Evolutionary conservation across 2,329 filamentous ascomycete species (phyloP), one percentile per base, ranked within the genome.

Genomic region (Penicillium sp.): DNA sequence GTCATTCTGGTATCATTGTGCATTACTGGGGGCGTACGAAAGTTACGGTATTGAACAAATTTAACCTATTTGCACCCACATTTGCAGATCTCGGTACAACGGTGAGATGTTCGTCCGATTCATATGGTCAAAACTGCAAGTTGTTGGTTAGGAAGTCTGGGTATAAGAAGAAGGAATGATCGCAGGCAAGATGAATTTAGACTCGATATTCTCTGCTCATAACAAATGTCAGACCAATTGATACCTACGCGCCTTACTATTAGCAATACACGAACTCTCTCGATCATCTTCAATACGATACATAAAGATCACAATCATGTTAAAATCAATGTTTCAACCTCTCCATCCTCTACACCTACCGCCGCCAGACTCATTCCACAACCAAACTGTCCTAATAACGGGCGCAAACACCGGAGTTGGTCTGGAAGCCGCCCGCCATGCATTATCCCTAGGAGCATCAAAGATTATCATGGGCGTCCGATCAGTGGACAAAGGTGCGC

Each of bases 401-500:
- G 55, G 55, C 18, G 47, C 58, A n/a, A 59, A 59, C 48, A 50
- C 49, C 9, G 59, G 59, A 11, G n/a, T 60, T 5, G 59, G 59
- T 4, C 42, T 43, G 3, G 59, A 56, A 48, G 46, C 57, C 1
- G 35, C 38, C 18, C 49, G 38, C 20, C 46, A 60, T 42, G 43
- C 20, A n/a, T 47, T 59, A 14, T 45, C 38, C 20, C 57, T 60
- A 9, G 57, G 47, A 12, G 59, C 57, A 7, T 55, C 42, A 23
- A 61, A 51, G 28, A 47, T 62, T 20, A 60, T 61, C 16, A 47
- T 81, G 38, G 75, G 72, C 2, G 73, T 75, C 33, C 74, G 78
- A 28, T 72, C 63, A 16, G 18, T 69, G 8, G 64, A 68, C 23
- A 79, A 78, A 58, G 77, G 77, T 49, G 68, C 79, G 57, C 67